Evolutionary conservation across 2,329 filamentous ascomycete genomes (phyloP).

Genomic region (Cladophialophora carrionii): DNA sequence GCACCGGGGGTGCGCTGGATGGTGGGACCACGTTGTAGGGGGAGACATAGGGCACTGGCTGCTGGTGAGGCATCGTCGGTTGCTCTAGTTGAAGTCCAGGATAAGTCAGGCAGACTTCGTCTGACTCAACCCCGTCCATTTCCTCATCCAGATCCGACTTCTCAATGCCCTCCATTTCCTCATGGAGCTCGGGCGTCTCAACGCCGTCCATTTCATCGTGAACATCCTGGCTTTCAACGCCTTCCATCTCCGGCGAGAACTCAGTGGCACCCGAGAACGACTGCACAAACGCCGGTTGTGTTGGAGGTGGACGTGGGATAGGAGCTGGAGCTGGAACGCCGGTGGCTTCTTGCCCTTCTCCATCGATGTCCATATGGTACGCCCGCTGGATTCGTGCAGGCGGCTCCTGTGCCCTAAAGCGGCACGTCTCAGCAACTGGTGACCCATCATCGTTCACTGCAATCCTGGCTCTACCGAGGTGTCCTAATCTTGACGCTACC

Average conservation of each 20-base stretch:
- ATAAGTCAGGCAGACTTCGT: neutral
- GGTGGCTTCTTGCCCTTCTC: slow-evolving; percentile 4
- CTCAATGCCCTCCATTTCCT: neutral
- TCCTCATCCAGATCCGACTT: neutral
- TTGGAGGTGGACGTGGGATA: neutral
- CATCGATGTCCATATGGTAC: slow-evolving; percentile 4
- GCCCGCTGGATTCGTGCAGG: slow-evolving; percentile 2
- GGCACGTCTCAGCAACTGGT: neutral
- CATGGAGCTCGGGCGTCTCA: neutral
- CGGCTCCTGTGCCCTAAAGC: neutral
- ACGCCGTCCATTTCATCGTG: neutral
- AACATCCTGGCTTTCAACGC: neutral
- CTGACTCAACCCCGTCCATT: neutral
- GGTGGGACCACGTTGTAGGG: neutral
- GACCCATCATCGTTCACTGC: slow-evolving; percentile 6
- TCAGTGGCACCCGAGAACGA: neutral
- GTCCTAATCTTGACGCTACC: neutral
- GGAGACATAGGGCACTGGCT: neutral
- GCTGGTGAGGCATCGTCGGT: neutral
- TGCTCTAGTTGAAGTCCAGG: neutral
- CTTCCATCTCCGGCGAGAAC: neutral
- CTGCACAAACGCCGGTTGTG: neutral
- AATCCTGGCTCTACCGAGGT: neutral
- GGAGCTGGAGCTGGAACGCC: neutral
- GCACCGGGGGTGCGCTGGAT: neutral